Evolutionary conservation across 2,329 filamentous ascomycete species (phyloP).

Genomic region (Fusarium transvaalense): DNA sequence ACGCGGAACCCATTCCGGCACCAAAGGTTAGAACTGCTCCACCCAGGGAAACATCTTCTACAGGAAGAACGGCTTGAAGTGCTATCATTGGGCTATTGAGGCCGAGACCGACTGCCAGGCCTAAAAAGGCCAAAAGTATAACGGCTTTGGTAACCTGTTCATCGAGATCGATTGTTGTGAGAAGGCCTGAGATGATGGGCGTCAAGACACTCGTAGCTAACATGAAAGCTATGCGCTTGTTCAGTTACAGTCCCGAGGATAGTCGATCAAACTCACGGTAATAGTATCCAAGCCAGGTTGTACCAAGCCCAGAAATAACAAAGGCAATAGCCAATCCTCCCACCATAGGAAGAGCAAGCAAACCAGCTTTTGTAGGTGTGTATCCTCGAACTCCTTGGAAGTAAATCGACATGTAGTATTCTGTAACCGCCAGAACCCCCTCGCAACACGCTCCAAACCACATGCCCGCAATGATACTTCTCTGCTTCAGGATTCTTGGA

Average conservation of each 20-base stretch:
- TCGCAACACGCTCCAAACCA: constrained; percentile 44
- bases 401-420: constrained; percentile 48
- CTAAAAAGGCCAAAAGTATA: constrained; percentile 38
- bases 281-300: constrained; percentile 42
- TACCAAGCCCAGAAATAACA: constrained; percentile 42
- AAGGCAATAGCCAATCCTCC: constrained; percentile 33
- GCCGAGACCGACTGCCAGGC: constrained; percentile 39
- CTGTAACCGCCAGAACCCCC: constrained; percentile 40
- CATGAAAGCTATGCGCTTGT: constrained; percentile 37
- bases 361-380: constrained; percentile 31
- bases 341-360: constrained; percentile 43
- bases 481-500: constrained; percentile 39
- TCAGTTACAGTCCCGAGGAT: background rate
- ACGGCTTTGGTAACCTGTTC: constrained; percentile 43
- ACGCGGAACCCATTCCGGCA: constrained; percentile 38
- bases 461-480: constrained; percentile 43
- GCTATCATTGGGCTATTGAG: constrained; percentile 43
- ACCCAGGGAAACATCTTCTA: constrained; percentile 42
- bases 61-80: constrained; percentile 32
- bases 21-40: constrained; percentile 45
- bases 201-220: constrained; percentile 38
- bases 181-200: constrained; percentile 39
- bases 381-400: constrained; percentile 45
- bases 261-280: constrained; percentile 17
- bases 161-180: constrained; percentile 38